Conservation (phyloP, 1,284 basidiomycete genomes). For the Sphaerobolus stellatus region DNA sequence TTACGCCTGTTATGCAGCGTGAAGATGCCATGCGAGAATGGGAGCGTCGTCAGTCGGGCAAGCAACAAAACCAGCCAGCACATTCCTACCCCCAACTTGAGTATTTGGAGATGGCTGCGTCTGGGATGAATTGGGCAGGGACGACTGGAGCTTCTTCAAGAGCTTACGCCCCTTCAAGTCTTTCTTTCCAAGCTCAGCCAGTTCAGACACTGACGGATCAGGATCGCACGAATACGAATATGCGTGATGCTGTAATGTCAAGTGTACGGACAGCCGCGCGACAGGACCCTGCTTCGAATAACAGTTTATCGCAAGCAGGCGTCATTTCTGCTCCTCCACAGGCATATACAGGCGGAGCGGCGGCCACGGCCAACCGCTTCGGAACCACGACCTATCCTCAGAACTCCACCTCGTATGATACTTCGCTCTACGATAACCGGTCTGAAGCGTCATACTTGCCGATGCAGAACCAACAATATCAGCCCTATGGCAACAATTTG, state of each 20-base stretch:
- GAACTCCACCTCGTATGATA: slow-evolving; percentile 51
- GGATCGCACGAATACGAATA: slow-evolving; percentile 42
- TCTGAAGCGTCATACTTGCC: slow-evolving; percentile 70
- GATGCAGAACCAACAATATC: slow-evolving; percentile 76
- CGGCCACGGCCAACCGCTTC: slow-evolving; percentile 58
- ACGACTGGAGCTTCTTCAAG: slow-evolving; percentile 26
- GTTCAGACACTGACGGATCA: slow-evolving; percentile 57
- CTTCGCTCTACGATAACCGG: slow-evolving; percentile 50
- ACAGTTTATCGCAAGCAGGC: slow-evolving; percentile 46
- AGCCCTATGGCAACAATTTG: slow-evolving; percentile 43
- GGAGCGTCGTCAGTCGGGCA: slow-evolving; percentile 73
- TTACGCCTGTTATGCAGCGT: slow-evolving; percentile 86
- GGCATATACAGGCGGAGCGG: slow-evolving; percentile 55
- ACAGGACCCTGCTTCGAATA: slow-evolving; percentile 39
- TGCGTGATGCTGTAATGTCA: slow-evolving; percentile 63
- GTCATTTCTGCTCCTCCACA: slow-evolving; percentile 69
- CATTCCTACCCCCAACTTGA: slow-evolving; percentile 86
- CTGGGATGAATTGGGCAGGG: slow-evolving; percentile 54
- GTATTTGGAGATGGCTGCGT: slow-evolving; percentile 75
- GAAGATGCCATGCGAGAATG: slow-evolving; percentile 90
- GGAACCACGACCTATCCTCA: slow-evolving; percentile 50
- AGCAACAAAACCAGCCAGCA: slow-evolving; percentile 55
- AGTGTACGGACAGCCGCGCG: slow-evolving; percentile 70
- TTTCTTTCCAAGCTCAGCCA: slow-evolving; percentile 69
- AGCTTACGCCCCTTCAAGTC: slow-evolving; percentile 62